Base-by-base conservation (phyloP, 129 eudicot genomes). In the Logfia minima region DNA sequence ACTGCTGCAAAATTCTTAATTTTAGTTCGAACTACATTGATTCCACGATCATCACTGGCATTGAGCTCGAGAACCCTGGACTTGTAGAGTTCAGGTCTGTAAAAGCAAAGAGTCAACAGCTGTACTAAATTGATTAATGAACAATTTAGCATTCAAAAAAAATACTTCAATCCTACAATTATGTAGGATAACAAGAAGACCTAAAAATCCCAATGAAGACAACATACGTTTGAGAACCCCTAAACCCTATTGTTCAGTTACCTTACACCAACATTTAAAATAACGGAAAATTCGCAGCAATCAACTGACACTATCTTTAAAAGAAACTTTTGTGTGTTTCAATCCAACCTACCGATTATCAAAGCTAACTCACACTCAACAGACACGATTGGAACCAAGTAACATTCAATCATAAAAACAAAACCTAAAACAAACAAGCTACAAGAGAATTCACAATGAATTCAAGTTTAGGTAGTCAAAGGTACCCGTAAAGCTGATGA, bases 1-100 rank as follows among this genome's bases (percentile, higher is more conserved):
- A 95, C 94, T 64, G 97, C 92, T 17, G 97, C 99, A 59, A 95
- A 91, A 81, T 95, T 84, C 73, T 95, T 95, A n/a, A 95, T 95
- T 77, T 95, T 91, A 75, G 99, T 95, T 60, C 99, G 96, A 81
- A 95, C 99, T 4, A 95, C 96, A 86, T 95, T 95, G 84, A 95
- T 95, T 68, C 99, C 99, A 83, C 97, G 97, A 23, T 92, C 99
- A 81, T 95, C 99, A 86, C 97, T 95, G 68, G 99, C 99, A 83
- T 95, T 95, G 70, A 95, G 93, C 92, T 95, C 99, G 37, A 95
- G 87, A 34, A 95, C 99, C 87, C 99, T 91, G 10, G 94, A 85
- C 86, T 89, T 89, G 92, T 95, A 95, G 34, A 95, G 90, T 55
- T 95, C 97, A 79, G 97, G 97, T 66, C 99, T 95, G 96, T 59